Evolutionary conservation across 1,284 basidiomycete species (phyloP), one percentile per base, ranked within the genome.

Genomic region (Hemileia vastatrix): DNA sequence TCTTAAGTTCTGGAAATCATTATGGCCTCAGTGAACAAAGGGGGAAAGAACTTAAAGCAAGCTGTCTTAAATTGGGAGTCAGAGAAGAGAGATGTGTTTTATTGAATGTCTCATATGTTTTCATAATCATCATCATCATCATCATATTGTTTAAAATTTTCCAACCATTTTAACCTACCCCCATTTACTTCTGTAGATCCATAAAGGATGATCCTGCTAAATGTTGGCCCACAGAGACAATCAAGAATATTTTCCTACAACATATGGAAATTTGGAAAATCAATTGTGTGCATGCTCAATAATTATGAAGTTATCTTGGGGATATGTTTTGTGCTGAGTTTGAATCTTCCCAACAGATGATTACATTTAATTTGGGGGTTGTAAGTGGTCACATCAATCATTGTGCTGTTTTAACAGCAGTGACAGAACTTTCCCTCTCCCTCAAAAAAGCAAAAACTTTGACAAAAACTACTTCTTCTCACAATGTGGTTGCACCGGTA

Each of bases 381-480:
- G 80, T 98, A 3, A 92, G 91, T 6, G 80, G 79, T 0, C 94
- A 98, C 72, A 86, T 88, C 0, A 99, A 98, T 76, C 94, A 99
- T 76, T 80, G 81, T 61, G 85, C 90, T 0, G 78, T 93, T 19
- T 82, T 82, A n/a, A 86, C 67, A 3, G 47, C 63, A 40, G 45
- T 60, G 11, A 60, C 62, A 11, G 13, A 51, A 47, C 21, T 56
- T 18, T 49, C 23, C 2, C 27, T 56, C 33, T 13, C 49, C 4
- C 13, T 51, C 32, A 66, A 51, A 43, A 54, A 27, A 11, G 21
- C 4, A 54, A 27, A 13, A 54, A 64, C 44, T 13, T 64, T 48
- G 53, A 63, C 33, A 52, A 40, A 1, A 56, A 13, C 2, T 33
- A 31, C 21, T 5, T 9, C n/a, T 45, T n/a, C 52, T 31, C 3